Percentiles rank a stretch among this genome's conserved stretches.
These are phyloP conservation scores for Herpotrichia juniperi DNA, from an alignment of 2,329 filamentous ascomycete species.

Conservation along the genomic window DNA sequence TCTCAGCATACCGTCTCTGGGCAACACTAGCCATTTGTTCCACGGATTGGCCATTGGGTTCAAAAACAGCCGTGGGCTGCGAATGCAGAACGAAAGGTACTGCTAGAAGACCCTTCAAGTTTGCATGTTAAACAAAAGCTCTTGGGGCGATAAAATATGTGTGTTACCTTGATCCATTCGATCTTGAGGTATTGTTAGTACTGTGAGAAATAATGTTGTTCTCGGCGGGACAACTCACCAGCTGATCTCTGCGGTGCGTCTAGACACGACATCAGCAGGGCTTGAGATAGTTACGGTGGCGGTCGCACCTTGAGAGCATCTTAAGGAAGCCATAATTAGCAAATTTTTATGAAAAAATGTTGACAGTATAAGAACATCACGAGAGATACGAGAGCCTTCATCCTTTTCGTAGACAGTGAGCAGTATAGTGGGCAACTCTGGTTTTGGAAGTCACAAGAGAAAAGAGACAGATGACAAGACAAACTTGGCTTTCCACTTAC, in stretches of 20 bases:
- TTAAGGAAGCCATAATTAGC: constrained; percentile 33
- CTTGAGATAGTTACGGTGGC: constrained; percentile 6
- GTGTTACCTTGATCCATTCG: constrained; percentile 86
- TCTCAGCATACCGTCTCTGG: constrained; percentile 89
- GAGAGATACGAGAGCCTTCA: background rate
- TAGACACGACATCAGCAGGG: constrained; percentile 22
- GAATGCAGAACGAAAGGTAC: constrained; percentile 97
- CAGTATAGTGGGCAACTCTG: too few relatives aligned
- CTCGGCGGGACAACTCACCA: background rate
- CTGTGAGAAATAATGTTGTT: background rate
- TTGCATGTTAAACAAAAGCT: background rate
- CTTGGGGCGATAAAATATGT: background rate
- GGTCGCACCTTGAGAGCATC: constrained; percentile 67
- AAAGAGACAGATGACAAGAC: background rate
- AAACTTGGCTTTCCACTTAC: constrained; percentile 27
- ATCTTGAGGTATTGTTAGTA: constrained; percentile 48
- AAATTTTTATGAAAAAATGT: background rate
- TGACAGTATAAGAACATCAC: background rate
- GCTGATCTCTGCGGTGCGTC: constrained; percentile 6
- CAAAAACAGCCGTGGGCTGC: constrained; percentile 86
- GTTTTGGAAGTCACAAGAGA: background rate
- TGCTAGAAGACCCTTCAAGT: constrained; percentile 69
- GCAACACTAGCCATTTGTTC: constrained; percentile 78
- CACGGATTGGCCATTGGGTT: constrained; percentile 69
- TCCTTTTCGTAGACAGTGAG: too few relatives aligned